Conservation (phyloP, 2,329 filamentous ascomycete genomes). For the Cadophora gregata region DNA sequence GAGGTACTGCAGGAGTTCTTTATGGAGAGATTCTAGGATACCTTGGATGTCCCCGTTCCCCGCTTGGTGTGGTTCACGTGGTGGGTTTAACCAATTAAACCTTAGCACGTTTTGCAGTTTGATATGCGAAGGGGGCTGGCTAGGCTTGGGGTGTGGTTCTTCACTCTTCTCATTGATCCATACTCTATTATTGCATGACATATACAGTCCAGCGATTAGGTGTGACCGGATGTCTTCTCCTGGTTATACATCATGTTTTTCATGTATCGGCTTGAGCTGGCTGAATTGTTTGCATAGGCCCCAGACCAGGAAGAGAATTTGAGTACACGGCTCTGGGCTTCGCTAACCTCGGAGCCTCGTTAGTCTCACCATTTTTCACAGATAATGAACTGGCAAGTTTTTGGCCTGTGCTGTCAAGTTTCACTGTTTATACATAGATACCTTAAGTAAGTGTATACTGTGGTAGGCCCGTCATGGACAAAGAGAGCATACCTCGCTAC, state of each 20-base stretch:
- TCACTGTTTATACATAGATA: no score
- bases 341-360: background rate
- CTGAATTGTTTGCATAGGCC: background rate
- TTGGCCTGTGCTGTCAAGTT: no score
- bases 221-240: background rate
- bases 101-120: slow-evolving; percentile 2
- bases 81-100: slow-evolving; percentile 10
- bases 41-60: slow-evolving; percentile 10
- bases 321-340: background rate
- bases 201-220: background rate
- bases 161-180: background rate
- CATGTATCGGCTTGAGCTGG: background rate
- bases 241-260: background rate
- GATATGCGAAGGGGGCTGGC: background rate
- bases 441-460: no score
- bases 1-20: slow-evolving; percentile 11
- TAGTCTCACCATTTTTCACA: background rate
- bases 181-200: background rate
- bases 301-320: background rate
- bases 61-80: slow-evolving; percentile 24
- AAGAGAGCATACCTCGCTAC: slow-evolving; percentile 9
- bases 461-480: background rate
- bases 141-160: background rate
- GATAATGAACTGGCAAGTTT: background rate
- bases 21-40: background rate